Conservation (phyloP, 1,284 basidiomycete genomes). For the Filobasidium uniguttulatum region DNA sequence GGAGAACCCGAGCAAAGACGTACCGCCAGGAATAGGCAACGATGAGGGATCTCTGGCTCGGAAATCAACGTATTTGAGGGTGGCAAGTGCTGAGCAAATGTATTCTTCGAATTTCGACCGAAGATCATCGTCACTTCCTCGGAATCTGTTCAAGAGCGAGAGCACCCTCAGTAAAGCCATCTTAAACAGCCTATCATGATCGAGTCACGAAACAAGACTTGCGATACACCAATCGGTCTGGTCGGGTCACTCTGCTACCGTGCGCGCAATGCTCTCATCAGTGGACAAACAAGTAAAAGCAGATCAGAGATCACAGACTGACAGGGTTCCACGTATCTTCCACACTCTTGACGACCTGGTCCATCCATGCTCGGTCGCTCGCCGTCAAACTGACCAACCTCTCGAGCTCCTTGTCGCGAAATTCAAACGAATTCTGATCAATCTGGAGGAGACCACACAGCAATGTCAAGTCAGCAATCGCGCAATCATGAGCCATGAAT, state of each 20-base stretch:
- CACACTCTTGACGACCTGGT: slow-evolving; percentile 61
- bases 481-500: slow-evolving; percentile 10
- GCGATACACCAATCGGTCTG: slow-evolving; percentile 50
- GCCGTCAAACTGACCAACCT: slow-evolving; percentile 66
- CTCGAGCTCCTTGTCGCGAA: slow-evolving; percentile 66
- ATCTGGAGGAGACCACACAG: slow-evolving; percentile 42
- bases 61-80: slow-evolving; percentile 78
- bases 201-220: slow-evolving; percentile 30
- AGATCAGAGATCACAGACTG: slow-evolving; percentile 8
- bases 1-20: slow-evolving; percentile 12
- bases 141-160: slow-evolving; percentile 41
- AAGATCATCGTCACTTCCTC: slow-evolving; percentile 84
- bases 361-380: slow-evolving; percentile 94
- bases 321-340: slow-evolving; percentile 62
- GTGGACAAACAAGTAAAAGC: too few species aligned
- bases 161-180: background rate
- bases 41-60: slow-evolving; percentile 28
- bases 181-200: background rate
- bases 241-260: slow-evolving; percentile 40
- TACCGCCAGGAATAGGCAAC: slow-evolving; percentile 21
- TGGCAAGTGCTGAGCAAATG: slow-evolving; percentile 40
- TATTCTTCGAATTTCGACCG: slow-evolving; percentile 57
- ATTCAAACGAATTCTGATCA: slow-evolving; percentile 70
- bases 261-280: too few species aligned
- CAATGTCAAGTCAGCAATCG: background rate